Percentiles rank a stretch among this genome's conserved stretches.
Evolutionary conservation across 106 monocot species (phyloP).

Genomic region (Vanilla planifolia): DNA sequence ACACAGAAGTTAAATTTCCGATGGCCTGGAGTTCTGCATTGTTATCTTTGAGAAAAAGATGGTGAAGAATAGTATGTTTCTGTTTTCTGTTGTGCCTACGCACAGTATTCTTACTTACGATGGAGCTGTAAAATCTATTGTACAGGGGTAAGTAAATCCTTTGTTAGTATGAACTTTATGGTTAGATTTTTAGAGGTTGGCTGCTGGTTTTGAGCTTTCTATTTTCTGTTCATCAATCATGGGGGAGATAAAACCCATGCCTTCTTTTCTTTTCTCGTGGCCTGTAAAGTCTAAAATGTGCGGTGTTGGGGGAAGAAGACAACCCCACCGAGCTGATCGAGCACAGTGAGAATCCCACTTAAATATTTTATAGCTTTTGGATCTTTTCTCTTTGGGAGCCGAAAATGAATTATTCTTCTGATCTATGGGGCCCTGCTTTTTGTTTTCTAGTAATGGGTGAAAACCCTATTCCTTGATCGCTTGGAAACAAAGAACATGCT

Average conservation of each 20-base stretch:
- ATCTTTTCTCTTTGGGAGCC: constrained; percentile 15
- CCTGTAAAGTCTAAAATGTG: constrained; percentile 1
- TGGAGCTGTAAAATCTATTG: not conserved
- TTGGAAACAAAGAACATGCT: constrained; percentile 26
- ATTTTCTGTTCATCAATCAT: constrained; percentile 15
- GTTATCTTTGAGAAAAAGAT: not conserved
- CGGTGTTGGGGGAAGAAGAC: constrained; percentile 4
- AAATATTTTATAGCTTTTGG: constrained; percentile 28
- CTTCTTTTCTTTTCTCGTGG: not conserved
- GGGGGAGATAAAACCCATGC: constrained; percentile 5
- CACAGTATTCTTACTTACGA: not conserved
- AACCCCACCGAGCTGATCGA: constrained; percentile 20
- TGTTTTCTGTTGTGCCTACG: constrained; percentile 2
- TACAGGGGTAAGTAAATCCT: not conserved
- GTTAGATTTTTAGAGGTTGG: not conserved
- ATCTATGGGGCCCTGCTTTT: constrained; percentile 36
- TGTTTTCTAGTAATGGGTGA: constrained; percentile 27
- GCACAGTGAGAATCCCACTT: constrained; percentile 27
- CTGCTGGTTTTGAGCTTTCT: not conserved
- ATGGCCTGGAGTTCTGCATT: not conserved
- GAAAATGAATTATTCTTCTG: constrained; percentile 24
- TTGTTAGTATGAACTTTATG: not conserved
- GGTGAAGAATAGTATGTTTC: not conserved
- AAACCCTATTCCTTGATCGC: constrained; percentile 55
- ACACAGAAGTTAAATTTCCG: not conserved